Evolutionary conservation across 2,329 filamentous ascomycete genomes (phyloP), one percentile per base, ranked within the genome.

Genomic region (Cladosporium velox): DNA sequence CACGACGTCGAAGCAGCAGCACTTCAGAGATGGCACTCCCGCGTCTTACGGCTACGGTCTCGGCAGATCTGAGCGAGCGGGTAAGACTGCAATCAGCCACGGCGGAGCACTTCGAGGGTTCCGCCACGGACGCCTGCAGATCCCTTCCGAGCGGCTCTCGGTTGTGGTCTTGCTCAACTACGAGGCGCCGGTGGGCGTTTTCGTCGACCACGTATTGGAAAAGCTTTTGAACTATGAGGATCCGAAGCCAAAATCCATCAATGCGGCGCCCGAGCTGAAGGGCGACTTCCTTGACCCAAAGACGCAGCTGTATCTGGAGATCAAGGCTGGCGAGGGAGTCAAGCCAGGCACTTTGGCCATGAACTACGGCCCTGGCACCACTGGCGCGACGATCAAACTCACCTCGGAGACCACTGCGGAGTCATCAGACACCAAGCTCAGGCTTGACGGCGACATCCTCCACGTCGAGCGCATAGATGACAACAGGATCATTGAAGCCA

Each of bases 61-160:
- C 6, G 65, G 57, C 26, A 76, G 72, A 58, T 64, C 41, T 1
- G 65, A 73, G 10, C 54, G 77, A 10, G 74, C 68, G 1, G 75
- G 73, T 0, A 70, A 76, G 4, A 59, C 69, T 5, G 72, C 70
- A 1, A 67, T 80, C 2, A 77, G 79, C 1, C 81, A 83, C 65
- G 78, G 77, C 30, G 81, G 80, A 14, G 81, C 77, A 1, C 73
- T 83, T 32, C 74, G 78, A 35, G 81, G 81, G 8, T 83, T 78
- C 70, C 73, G 79, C 24, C 72, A 79, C 15, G 68, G 71, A 26
- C 76, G 81, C 14, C 38, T 74, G 8, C 77, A 82, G 64, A 71
- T 74, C 5, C 76, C 79, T 0, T 66, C 70, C 7, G 71, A 78
- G 28, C 71, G 75, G 1, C 51, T 82, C 0, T 80, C 79, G 2